Percentiles rank a stretch among this genome's conserved stretches.
Evolutionary conservation across 2,329 filamentous ascomycete species (phyloP).

Genomic region (Aspergillus sp.): DNA sequence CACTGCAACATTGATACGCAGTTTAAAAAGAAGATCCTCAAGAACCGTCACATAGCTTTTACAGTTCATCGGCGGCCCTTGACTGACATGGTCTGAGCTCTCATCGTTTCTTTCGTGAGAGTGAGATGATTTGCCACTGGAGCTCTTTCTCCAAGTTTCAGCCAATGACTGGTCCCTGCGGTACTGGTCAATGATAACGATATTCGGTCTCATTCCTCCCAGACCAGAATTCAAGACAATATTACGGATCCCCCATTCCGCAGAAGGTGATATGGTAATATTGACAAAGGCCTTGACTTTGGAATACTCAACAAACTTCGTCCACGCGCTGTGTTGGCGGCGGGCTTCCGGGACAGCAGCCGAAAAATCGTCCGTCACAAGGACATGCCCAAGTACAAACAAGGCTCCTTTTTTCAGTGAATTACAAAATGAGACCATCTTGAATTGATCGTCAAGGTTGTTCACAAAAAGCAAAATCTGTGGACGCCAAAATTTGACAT

Average conservation of each 20-base stretch:
- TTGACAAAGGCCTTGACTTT: slow-evolving; percentile 88
- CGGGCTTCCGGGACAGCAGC: slow-evolving; percentile 75
- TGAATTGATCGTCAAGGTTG: slow-evolving; percentile 73
- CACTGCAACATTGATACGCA: slow-evolving; percentile 79
- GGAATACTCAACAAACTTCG: slow-evolving; percentile 80
- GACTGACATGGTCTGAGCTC: slow-evolving; percentile 61
- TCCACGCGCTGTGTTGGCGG: slow-evolving; percentile 76
- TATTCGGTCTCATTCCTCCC: slow-evolving; percentile 85
- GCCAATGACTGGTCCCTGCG: slow-evolving; percentile 56
- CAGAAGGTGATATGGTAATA: slow-evolving; percentile 72
- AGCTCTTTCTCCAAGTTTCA: slow-evolving; percentile 47
- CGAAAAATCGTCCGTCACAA: slow-evolving; percentile 78
- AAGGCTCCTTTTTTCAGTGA: slow-evolving; percentile 82
- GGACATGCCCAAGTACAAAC: slow-evolving; percentile 82
- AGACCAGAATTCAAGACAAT: slow-evolving; percentile 75
- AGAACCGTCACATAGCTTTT: slow-evolving; percentile 76
- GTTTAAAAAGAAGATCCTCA: slow-evolving; percentile 71
- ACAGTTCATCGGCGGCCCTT: slow-evolving; percentile 63
- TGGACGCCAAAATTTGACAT: slow-evolving; percentile 90
- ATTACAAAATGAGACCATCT: slow-evolving; percentile 86
- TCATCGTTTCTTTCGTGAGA: slow-evolving; percentile 9
- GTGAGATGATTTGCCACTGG: slow-evolving; percentile 15
- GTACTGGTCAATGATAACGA: slow-evolving; percentile 75
- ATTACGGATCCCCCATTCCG: slow-evolving; percentile 82
- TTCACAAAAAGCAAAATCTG: slow-evolving; percentile 83